phyloP scores from a whole-genome alignment of 2,329 filamentous ascomycete species.

The Trichoderma citrinoviride region DNA sequence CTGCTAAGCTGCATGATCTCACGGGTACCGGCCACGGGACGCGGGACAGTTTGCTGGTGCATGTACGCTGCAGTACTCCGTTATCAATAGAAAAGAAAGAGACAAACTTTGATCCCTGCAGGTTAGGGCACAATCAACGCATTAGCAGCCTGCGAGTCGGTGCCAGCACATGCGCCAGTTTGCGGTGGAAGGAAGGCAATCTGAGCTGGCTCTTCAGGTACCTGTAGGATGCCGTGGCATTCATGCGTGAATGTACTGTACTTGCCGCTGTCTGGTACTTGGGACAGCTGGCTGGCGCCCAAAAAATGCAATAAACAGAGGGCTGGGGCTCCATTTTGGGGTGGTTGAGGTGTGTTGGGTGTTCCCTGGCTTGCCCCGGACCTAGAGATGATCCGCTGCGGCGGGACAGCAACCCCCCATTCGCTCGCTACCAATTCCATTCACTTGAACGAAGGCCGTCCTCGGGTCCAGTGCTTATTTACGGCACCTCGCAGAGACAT shows the following conservation, averaged over 20 bases:
- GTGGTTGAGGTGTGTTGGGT: too few relatives aligned
- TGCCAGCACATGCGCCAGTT: constrained; percentile 15
- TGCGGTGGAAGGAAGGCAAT: not conserved
- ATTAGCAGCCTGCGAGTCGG: constrained; percentile 1
- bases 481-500: constrained; percentile 10
- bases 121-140: constrained; percentile 5
- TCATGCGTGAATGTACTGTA: constrained; percentile 7
- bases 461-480: constrained; percentile 19
- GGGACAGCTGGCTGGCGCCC: constrained; percentile 9
- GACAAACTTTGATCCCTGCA: not conserved
- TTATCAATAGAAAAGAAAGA: not conserved
- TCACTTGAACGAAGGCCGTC: constrained; percentile 11
- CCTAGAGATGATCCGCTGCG: constrained; percentile 23
- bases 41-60: not conserved
- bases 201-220: not conserved
- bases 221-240: constrained; percentile 14
- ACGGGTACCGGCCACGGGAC: constrained; percentile 9
- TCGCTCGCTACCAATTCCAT: constrained; percentile 5
- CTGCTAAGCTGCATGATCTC: constrained; percentile 11
- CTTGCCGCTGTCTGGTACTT: constrained; percentile 1
- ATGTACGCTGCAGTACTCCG: not conserved
- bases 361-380: constrained; percentile 9
- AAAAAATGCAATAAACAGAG: constrained; percentile 1
- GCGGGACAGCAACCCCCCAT: constrained; percentile 17
- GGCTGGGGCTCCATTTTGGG: not conserved